Base-by-base conservation (phyloP, 768 basidiomycete genomes). In the Crucibulum laeve region DNA sequence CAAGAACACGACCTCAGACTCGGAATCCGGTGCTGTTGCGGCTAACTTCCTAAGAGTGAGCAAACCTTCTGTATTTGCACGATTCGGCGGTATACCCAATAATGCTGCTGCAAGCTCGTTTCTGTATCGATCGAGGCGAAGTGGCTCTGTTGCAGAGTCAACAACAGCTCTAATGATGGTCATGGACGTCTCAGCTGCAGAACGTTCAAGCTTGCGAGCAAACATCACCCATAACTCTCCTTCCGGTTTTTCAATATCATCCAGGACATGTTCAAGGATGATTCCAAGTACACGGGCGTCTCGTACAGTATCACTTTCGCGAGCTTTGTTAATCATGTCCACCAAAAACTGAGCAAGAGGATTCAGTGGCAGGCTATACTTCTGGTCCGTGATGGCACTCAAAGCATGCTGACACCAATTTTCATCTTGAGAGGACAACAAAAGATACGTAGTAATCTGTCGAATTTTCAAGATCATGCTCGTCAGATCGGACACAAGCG, bases 81-180 rank as follows among this genome's bases (percentile, higher is more conserved):
- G 77, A 4, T 62, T 53, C 0, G 84, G 58, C 1, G 74, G 74
- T 11, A 96, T 70, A 18, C 85, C 87, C 0, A 87, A 66, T 3
- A 93, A 60, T 15, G 72, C 73, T n/a, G 90, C 85, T 0, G 95
- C 94, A 7, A 94, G 73, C 61, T 96, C 92, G 58, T 94, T 96
- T 15, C 93, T 79, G 55, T 86, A 87, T 15, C 90, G 74, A 52
- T 88, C 84, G 18, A 95, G 71, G 15, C 78, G 77, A 0, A 75
- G 76, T 5, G 81, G 80, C 50, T 93, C 91, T 1, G 80, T 71
- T 0, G 82, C 80, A 18, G 75, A 73, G 17, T 69, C 64, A 7
- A 81, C 73, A 32, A 92, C 64, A 3, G 82, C 76, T 6, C 72
- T 63, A 5, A 86, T 60, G 43, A 96, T 76, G 1, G 82, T 76